Evolutionary conservation across 306 rosid species (phyloP).

Genomic region (Trifolium fragiferum): DNA sequence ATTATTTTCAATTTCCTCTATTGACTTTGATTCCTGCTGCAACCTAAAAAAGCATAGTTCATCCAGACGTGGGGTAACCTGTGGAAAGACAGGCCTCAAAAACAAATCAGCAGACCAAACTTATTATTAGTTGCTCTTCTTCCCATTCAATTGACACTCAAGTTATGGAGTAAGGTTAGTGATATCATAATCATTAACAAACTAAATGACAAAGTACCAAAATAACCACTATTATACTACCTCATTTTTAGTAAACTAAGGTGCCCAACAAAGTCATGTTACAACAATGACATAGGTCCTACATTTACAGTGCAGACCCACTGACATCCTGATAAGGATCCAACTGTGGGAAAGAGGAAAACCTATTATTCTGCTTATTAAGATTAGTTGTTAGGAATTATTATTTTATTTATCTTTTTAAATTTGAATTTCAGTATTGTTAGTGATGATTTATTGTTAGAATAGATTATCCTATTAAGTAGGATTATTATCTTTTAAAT

Average conservation of each 20-base stretch:
- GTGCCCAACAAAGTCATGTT: background rate
- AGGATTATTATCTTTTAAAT: too few species aligned
- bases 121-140: too few species aligned
- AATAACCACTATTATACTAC: background rate
- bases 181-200: conserved; percentile 30
- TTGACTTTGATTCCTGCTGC: conserved; percentile 68
- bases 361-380: too few species aligned
- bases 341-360: too few species aligned
- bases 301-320: background rate
- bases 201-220: conserved; percentile 17
- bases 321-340: too few species aligned
- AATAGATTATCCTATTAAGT: too few species aligned
- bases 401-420: too few species aligned
- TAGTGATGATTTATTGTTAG: too few species aligned
- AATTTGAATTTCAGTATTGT: too few species aligned
- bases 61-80: conserved; percentile 81
- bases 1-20: conserved; percentile 61
- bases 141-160: conserved; percentile 6
- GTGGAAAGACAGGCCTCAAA: conserved; percentile 32
- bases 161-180: conserved; percentile 9
- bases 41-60: conserved; percentile 70
- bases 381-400: too few species aligned
- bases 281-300: background rate
- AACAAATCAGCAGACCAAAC: conserved; percentile 18
- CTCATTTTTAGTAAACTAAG: background rate